Percentiles rank a stretch among this genome's conserved stretches.
Conservation (phyloP, 192 early-diverging fungal genomes). For the Lobosporangium transversale region DNA sequence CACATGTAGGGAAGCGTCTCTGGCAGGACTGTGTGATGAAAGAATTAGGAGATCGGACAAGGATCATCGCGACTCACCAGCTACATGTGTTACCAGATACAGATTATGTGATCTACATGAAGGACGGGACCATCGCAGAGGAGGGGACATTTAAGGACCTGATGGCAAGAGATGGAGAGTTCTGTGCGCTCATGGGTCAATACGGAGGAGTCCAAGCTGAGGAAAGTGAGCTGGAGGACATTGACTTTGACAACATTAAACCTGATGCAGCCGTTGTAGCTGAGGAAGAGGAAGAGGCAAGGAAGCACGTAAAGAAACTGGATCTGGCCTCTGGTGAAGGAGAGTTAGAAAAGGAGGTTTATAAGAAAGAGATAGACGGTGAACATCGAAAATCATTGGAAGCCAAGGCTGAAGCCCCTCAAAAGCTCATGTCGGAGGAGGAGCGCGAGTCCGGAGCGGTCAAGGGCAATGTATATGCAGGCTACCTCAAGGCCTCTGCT, state of each 20-base stretch:
- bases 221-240: background rate
- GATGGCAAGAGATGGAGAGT: conserved; percentile 67
- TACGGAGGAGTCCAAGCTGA: conserved; percentile 65
- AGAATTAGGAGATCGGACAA: conserved; percentile 66
- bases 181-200: conserved; percentile 77
- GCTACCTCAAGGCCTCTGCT: conserved; percentile 34
- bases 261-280: background rate
- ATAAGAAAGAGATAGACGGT: background rate
- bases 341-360: conserved; percentile 1
- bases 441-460: conserved; percentile 47
- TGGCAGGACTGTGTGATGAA: conserved; percentile 44
- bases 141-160: conserved; percentile 66
- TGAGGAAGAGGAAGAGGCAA: background rate
- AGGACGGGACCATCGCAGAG: conserved; percentile 74
- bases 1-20: conserved; percentile 63
- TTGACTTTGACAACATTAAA: conserved; percentile 24
- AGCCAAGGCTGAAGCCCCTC: conserved; percentile 1
- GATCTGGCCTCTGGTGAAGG: background rate
- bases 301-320: background rate
- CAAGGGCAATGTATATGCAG: conserved; percentile 36
- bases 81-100: conserved; percentile 78
- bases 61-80: conserved; percentile 86
- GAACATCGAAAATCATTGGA: conserved; percentile 9
- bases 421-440: conserved; percentile 40
- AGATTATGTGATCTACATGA: conserved; percentile 76